Percentiles rank a stretch among this genome's conserved stretches.
Evolutionary conservation across 768 basidiomycete genomes (phyloP).

Genomic region (Lentinula sp.): DNA sequence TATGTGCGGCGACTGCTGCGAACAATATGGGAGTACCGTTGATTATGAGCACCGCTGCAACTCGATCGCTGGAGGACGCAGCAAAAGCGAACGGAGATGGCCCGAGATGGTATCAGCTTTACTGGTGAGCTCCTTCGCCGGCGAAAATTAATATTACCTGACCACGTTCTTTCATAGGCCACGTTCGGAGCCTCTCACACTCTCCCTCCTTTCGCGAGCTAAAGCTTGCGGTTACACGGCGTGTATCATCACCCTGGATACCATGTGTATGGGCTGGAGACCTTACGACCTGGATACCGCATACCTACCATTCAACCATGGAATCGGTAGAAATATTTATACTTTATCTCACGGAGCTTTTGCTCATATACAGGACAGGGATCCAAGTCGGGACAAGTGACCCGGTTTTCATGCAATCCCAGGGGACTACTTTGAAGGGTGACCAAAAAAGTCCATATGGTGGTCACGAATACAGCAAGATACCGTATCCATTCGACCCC

Average conservation of each 20-base stretch:
- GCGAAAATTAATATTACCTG: neutral
- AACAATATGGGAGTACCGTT: constrained; percentile 38
- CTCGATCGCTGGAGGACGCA: constrained; percentile 41
- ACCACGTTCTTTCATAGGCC: constrained; percentile 24
- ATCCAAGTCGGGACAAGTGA: constrained; percentile 35
- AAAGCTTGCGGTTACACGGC: constrained; percentile 34
- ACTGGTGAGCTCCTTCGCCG: constrained; percentile 20
- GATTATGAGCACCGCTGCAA: constrained; percentile 38
- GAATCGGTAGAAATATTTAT: constrained; percentile 11
- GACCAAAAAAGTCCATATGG: constrained; percentile 14
- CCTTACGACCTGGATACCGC: constrained; percentile 33
- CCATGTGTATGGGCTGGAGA: constrained; percentile 33
- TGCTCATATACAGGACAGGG: constrained; percentile 13
- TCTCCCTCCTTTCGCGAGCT: constrained; percentile 36
- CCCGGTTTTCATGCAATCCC: constrained; percentile 40
- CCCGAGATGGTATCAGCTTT: constrained; percentile 45
- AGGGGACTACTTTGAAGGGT: constrained; percentile 16
- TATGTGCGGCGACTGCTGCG: constrained; percentile 39
- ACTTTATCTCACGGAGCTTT: constrained; percentile 9
- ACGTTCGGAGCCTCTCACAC: constrained; percentile 26
- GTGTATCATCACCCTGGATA: constrained; percentile 42
- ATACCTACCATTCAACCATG: constrained; percentile 31
- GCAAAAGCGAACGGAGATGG: constrained; percentile 38
- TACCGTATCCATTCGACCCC: neutral
- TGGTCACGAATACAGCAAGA: neutral